Evolutionary conservation across 1,139 yeast species (phyloP), one percentile per base, ranked within the genome.

Genomic region (Kodamaea sp.): DNA sequence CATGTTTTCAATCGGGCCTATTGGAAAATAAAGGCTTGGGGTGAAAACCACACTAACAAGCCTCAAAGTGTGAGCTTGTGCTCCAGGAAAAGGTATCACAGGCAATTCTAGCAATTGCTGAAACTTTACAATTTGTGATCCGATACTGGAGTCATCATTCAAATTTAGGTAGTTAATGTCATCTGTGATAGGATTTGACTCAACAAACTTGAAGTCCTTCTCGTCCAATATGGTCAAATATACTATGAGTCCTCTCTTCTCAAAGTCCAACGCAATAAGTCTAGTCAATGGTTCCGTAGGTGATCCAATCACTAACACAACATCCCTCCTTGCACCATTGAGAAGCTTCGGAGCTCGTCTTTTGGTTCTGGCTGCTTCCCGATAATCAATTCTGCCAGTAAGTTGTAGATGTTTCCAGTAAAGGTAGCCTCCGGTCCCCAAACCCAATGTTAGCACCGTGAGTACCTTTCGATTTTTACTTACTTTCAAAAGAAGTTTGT

Each of bases 221-320:
- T 76, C 79, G 39, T 83, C 82, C 9, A 80, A 61, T 4, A 86
- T 79, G 1, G 94, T 81, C 47, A 87, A 68, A 56, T 83, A 87
- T 3, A 87, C 89, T 21, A 87, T 81, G 51, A 84, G 84, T 1
- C 96, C 95, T 36, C 95, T 66, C 32, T 75, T 75, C 43, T 84
- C 89, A 47, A 87, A 70, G 51, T 87, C 95, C 36, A 77, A 70
- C 1, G 89, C 87, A 23, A 87, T 65, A 31, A 81, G 66, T 38
- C 88, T 66, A 0, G 88, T 80, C 42, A 86, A 61, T 1, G 90
- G 89, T 43, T 85, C 94, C 0, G 79, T 72, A 1, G 92, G 90
- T 2, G 90, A 82, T 1, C 95, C 95, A 2, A 86, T 73, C 5
- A 87, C 63, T 21, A 87, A 63, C 0, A 86, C 77, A 5, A 84